Evolutionary conservation across 2,329 filamentous ascomycete genomes (phyloP), one percentile per base, ranked within the genome.

Genomic region (Lachnellula suecica): DNA sequence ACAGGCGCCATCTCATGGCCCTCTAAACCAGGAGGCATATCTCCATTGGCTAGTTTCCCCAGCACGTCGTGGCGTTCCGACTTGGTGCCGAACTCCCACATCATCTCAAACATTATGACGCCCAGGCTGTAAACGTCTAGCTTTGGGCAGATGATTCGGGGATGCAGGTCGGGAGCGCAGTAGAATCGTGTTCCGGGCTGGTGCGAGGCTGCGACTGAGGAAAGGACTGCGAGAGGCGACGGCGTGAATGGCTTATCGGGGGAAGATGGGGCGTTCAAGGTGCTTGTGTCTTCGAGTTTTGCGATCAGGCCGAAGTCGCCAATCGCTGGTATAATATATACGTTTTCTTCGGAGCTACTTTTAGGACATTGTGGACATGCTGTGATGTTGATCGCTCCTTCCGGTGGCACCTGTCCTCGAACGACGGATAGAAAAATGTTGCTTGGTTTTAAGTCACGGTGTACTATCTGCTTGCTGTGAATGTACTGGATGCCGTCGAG

Each of bases 261-360:
- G 31, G 13, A 34, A n/a, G 13, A 48, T 17, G 40, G 37, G 15
- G 34, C 35, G 25, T 34, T 15, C 10, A 27, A 8, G 17, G 41
- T 4, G 37, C 53, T 44, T 15, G 49, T 11, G 70, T 70, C 55
- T 17, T 52, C 69, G 62, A 44, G 70, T 54, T 56, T 77, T 9
- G 81, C 79, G 4, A 84, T 83, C 4, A 87, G 75, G 2, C 85
- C 85, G 61, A 88, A 88, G 62, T 88, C 85, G 2, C 84, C 85
- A 48, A 88, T 87, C 4, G 82, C 77, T 10, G 85, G 81, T 35
- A 76, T 78, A 27, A 82, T 69, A 53, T 77, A 79, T 13, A 74
- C 60, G 62, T 59, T 2, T 61, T 61, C 31, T 25, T 56, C 35
- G 51, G 63, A 56, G 4, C 54, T 9, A 49, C 44, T 20, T 56